Conservation (phyloP, 495 filamentous ascomycete genomes). For the Neurospora sp. region DNA sequence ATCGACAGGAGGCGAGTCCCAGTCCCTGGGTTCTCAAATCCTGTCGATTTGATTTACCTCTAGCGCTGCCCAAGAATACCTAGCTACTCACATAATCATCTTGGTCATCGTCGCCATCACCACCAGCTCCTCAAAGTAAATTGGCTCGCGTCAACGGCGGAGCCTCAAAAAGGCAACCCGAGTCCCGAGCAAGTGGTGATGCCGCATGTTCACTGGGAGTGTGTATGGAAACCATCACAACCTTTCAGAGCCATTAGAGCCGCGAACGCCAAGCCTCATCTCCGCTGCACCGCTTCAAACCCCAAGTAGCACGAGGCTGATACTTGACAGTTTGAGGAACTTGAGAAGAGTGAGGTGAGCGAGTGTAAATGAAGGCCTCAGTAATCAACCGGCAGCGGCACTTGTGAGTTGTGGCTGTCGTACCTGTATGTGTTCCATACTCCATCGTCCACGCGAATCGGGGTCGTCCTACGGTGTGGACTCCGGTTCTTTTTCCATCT, state of each 20-base stretch:
- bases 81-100: neutral
- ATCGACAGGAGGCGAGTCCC: too few species aligned
- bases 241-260: neutral
- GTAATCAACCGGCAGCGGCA: neutral
- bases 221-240: neutral
- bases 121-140: neutral
- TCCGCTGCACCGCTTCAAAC: neutral
- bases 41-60: too few species aligned
- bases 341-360: neutral
- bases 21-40: too few species aligned
- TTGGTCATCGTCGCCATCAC: neutral
- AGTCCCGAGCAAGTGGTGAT: neutral
- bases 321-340: neutral
- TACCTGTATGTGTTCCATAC: neutral
- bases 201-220: neutral
- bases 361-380: neutral
- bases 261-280: neutral
- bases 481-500: too few species aligned
- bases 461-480: neutral
- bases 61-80: neutral
- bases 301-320: neutral
- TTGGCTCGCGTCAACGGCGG: neutral
- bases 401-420: neutral
- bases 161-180: neutral
- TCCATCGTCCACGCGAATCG: neutral